Evolutionary conservation across 768 basidiomycete genomes (phyloP), one percentile per base, ranked within the genome.

Genomic region (Neoboletus subvelutipes): DNA sequence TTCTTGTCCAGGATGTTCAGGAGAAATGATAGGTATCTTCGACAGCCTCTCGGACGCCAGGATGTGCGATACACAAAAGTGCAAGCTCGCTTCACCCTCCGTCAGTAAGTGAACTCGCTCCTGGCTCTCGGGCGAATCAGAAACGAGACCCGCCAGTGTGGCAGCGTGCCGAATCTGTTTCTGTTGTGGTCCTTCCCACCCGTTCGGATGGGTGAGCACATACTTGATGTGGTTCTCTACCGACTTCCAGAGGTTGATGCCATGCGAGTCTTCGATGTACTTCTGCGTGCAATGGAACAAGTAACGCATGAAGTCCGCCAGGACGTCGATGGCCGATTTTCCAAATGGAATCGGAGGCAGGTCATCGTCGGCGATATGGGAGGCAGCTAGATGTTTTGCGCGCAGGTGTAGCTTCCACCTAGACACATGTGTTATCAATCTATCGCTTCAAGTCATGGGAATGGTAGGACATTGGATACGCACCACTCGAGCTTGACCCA

Each of bases 161-260:
- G 83, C 82, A 1, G 85, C 85, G 24, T 68, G 67, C 4, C 85
- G 78, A 72, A 87, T 83, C 62, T 78, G 73, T 24, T 70, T 71
- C 58, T 87, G 86, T 61, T 87, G 85, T 1, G 65, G 68, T 1
- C 83, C 82, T 58, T 81, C 85, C 85, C 85, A 87, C 0, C 83
- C 85, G 59, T 86, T 86, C 5, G 85, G 85, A 60, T 86, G 85
- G 1, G 78, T 78, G 17, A 87, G 75, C 5, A 87, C 75, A 55
- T 79, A 82, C 33, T 83, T 76, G 29, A 81, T 76, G 8, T 59
- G 69, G 17, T 68, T 60, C 58, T 78, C 72, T 8, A 84, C 58
- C 8, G 75, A 76, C 9, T 63, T 65, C 83, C 81, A 84, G 4
- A 84, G 59, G 11, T 72, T 69, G 17, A 39, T 59, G 1, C 84